Base-by-base conservation (phyloP, 2,329 filamentous ascomycete species). In the Cryphonectria japonica region DNA sequence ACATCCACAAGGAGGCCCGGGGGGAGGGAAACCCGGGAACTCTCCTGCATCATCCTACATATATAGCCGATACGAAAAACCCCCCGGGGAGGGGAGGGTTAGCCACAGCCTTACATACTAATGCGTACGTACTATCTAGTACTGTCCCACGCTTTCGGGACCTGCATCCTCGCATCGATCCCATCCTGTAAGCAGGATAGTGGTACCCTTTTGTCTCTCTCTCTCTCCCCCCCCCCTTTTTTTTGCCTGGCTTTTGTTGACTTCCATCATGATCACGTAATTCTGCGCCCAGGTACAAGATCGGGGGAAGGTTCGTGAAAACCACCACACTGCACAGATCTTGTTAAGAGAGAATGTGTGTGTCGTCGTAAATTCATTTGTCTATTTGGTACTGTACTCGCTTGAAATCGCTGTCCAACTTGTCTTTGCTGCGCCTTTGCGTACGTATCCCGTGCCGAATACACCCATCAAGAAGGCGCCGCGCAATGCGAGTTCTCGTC, bases 121-220 rank as follows among this genome's bases (percentile, higher is more conserved):
- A 5, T 50, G 8, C 7, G 43, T 50, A 50, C 7, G 43, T 50
- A 50, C 43, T 22, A 50, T 50, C 22, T 50, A 2, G 46, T 9
- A 50, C 46, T n/a, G 46, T 50, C 46, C 59, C 34, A 26, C 19
- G 32, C 19, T 34, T 37, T 61, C 34, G 59, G 59, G 59, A 61
- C 59, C 59, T 59, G 59, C 59, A 61, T 61, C 61, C 22, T 46
- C 39, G 37, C 52, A 43, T 60, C 65, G 65, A 60, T 67, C 50
- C 43, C 50, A 52, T 26, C 13, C 65, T 60, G 65, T 50, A 34
- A 29, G 19, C 26, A 26, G 32, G 26, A 26, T 14, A 19, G 39
- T 14, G 19, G 61, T 22, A 6, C 43, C 29, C 9, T 14, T 52
- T 52, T 26, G 26, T 26, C 26, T 26, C 26, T 26, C 26, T 26